phyloP scores from a whole-genome alignment of 2,329 filamentous ascomycete species.

The Tolypocladium ophioglossoides region DNA sequence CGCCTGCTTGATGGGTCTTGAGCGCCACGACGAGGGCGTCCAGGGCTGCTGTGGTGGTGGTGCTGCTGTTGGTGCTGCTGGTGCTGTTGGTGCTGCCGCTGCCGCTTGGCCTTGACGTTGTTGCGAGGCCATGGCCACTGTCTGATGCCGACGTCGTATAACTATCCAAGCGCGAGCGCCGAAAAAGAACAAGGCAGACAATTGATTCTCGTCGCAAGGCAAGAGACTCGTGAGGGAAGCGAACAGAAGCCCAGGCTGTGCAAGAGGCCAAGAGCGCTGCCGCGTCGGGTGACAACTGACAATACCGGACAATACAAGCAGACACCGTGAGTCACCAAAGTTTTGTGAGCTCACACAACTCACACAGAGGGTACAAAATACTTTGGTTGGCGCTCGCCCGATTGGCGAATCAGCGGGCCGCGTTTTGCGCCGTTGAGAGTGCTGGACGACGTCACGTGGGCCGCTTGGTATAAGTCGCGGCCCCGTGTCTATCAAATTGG shows the following conservation, averaged over 20 bases:
- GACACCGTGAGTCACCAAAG: neutral
- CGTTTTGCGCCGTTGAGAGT: neutral
- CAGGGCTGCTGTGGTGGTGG: slow-evolving; percentile 23
- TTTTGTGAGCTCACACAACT: neutral
- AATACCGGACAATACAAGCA: neutral
- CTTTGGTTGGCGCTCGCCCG: neutral
- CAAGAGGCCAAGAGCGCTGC: neutral
- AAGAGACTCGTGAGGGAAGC: neutral
- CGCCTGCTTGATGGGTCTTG: slow-evolving; percentile 69
- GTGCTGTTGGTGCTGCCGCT: neutral
- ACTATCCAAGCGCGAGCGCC: neutral
- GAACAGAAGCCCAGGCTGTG: neutral
- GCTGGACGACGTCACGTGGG: neutral
- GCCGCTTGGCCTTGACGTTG: slow-evolving; percentile 2
- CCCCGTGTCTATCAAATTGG: neutral
- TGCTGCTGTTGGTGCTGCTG: neutral
- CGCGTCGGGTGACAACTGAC: neutral
- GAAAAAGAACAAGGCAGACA: neutral
- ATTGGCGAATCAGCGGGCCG: neutral
- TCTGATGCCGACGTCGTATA: too few relatives aligned
- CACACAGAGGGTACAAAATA: neutral
- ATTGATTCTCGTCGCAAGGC: neutral
- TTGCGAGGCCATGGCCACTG: neutral
- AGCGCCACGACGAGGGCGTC: slow-evolving; percentile 60
- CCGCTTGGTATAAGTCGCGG: neutral